Conservation (phyloP, 2,329 filamentous ascomycete species). For the Lasiodiplodia hormozganensis region DNA sequence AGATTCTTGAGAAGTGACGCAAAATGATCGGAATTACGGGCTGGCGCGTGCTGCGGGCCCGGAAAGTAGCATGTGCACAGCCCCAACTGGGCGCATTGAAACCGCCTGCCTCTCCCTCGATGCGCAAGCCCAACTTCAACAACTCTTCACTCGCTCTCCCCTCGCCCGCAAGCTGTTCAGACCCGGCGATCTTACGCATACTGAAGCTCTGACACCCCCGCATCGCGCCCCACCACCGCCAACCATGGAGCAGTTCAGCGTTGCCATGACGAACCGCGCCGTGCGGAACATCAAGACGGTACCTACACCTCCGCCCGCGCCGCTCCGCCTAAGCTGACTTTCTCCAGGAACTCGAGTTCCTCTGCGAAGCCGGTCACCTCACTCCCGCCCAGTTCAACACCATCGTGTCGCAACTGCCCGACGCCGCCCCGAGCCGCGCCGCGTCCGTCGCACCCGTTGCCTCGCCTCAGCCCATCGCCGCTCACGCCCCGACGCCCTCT, state of each 20-base stretch:
- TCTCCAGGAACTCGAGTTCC: constrained; percentile 83
- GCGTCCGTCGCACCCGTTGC: constrained; percentile 34
- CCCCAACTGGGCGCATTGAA: constrained; percentile 22
- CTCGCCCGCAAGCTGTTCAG: background rate
- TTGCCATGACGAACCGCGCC: constrained; percentile 78
- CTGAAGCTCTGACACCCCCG: constrained; percentile 9
- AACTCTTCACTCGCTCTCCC: background rate
- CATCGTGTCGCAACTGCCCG: constrained; percentile 78
- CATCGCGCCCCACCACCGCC: constrained; percentile 4
- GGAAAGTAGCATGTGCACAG: constrained; percentile 2
- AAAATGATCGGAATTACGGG: background rate
- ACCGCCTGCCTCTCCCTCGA: constrained; percentile 15
- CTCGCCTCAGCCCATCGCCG: constrained; percentile 34
- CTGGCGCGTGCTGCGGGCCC: constrained; percentile 4
- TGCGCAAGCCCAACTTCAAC: background rate
- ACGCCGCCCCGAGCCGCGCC: constrained; percentile 64
- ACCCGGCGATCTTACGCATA: background rate
- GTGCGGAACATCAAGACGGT: constrained; percentile 88
- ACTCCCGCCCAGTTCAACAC: constrained; percentile 75
- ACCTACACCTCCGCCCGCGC: constrained; percentile 42
- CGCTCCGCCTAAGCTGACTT: constrained; percentile 31
- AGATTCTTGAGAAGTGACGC: background rate
- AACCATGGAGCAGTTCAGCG: constrained; percentile 51
- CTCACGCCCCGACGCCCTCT: constrained; percentile 43
- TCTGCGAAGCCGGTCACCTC: constrained; percentile 83